Base-by-base conservation (phyloP, 78 protist species). In the Anaeramoeba flamelloides region DNA sequence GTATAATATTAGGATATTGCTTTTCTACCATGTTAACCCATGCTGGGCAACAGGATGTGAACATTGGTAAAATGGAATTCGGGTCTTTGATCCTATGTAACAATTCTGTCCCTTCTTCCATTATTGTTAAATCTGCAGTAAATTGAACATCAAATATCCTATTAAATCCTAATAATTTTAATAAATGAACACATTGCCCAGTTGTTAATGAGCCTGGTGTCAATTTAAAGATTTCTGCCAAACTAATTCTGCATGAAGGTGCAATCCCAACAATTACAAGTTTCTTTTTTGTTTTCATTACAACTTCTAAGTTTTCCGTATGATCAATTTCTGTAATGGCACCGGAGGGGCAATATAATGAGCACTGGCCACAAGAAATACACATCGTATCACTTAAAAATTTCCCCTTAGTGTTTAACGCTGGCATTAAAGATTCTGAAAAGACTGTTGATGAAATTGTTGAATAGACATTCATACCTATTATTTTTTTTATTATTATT, bases 21-120 rank as follows among this genome's bases (percentile, higher is more conserved):
- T 32, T 64, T 34, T 77, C 86, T n/a, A 39, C 17, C 2, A 75
- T 31, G 38, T 69, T 83, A 40, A 84, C 36, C 90, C 90, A 87
- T 76, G 75, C 83, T 3, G 90, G 90, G 82, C 87, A 87, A 83
- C 90, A 87, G 30, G 83, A 40, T 38, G 86, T 87, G 76, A 87
- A 41, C 80, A 87, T 64, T 22, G 90, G 87, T 77, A 87, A 38
- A n/a, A n/a, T n/a, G n/a, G n/a, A n/a, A n/a, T n/a, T 64, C 17
- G 36, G 1, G 17, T 0, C 0, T 26, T 1, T 0, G 33, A 84
- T n/a, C n/a, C 86, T 40, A 0, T 0, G 34, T 32, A 82, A 30
- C 32, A 87, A 65, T 77, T 87, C 90, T 40, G 26, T 39, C 40
- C 82, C 87, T 77, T 87, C 90, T 83, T 87, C 90, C 74, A 84